phyloP scores from a whole-genome alignment of 768 basidiomycete genomes.

The Phlebiopsis gigantea region DNA sequence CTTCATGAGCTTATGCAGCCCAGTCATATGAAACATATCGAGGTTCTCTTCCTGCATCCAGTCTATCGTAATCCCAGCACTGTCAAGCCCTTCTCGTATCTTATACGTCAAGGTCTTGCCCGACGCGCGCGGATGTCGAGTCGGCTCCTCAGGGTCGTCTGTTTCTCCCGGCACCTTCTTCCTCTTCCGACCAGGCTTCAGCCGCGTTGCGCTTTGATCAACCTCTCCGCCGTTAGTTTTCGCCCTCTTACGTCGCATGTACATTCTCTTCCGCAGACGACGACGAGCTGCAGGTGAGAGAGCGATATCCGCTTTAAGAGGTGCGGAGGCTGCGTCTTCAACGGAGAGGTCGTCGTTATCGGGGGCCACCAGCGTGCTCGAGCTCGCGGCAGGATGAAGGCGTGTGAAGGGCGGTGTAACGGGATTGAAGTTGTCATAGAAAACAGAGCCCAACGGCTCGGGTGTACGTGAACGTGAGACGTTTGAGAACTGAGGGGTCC shows the following conservation, averaged over 20 bases:
- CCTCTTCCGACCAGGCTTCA: constrained; percentile 36
- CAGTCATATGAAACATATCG: constrained; percentile 41
- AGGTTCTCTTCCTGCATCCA: constrained; percentile 39
- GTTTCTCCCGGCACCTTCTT: constrained; percentile 10
- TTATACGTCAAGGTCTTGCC: constrained; percentile 44
- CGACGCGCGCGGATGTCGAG: constrained; percentile 20
- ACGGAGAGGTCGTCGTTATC: constrained; percentile 10
- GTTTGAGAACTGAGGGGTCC: background rate
- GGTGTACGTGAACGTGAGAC: background rate
- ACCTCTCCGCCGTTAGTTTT: constrained; percentile 32
- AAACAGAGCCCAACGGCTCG: background rate
- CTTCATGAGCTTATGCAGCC: constrained; percentile 36
- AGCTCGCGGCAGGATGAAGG: background rate
- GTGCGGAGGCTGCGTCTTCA: constrained; percentile 7
- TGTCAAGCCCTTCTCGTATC: constrained; percentile 35
- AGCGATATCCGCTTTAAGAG: constrained; percentile 2
- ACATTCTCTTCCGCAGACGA: constrained; percentile 55
- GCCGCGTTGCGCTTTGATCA: constrained; percentile 25
- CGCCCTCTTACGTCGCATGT: constrained; percentile 72
- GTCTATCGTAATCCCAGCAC: constrained; percentile 40
- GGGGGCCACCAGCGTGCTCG: background rate
- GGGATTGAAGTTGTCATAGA: constrained; percentile 6
- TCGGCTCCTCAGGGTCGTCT: constrained; percentile 14
- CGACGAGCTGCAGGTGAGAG: constrained; percentile 48
- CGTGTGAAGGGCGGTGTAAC: constrained; percentile 1